Evolutionary conservation across 495 filamentous ascomycete genomes (phyloP).

Genomic region (Penicillium maclennaniae): DNA sequence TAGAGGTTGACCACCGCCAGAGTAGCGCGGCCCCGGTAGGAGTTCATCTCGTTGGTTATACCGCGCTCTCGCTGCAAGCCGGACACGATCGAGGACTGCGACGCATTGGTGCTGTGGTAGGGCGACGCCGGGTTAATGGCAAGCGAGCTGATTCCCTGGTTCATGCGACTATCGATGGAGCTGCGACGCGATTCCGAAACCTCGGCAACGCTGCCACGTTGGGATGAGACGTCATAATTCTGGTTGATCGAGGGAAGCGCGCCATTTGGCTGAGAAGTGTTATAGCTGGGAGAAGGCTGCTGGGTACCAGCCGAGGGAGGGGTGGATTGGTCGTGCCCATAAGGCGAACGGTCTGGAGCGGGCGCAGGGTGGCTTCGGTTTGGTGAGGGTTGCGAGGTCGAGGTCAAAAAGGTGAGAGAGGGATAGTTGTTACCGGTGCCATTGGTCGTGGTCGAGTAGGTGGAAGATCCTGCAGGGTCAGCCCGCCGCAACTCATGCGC

Average conservation of each 20-base stretch:
- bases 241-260: conserved; percentile 51
- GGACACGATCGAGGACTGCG: conserved; percentile 68
- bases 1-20: conserved; percentile 38
- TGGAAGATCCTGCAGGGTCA: conserved; percentile 49
- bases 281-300: conserved; percentile 41
- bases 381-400: conserved; percentile 49
- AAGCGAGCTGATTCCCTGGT: conserved; percentile 65
- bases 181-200: conserved; percentile 61
- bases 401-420: conserved; percentile 44
- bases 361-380: conserved; percentile 38
- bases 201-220: conserved; percentile 45
- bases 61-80: conserved; percentile 56
- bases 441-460: conserved; percentile 50
- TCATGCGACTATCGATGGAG: conserved; percentile 75
- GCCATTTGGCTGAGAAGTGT: conserved; percentile 34
- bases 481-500: conserved; percentile 14
- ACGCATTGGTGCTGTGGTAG: conserved; percentile 73
- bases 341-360: conserved; percentile 46
- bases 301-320: conserved; percentile 46
- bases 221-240: conserved; percentile 45
- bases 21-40: conserved; percentile 56
- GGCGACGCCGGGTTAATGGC: conserved; percentile 63
- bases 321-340: conserved; percentile 38
- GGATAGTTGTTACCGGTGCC: conserved; percentile 47
- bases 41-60: conserved; percentile 47